Base-by-base conservation (phyloP, 495 filamentous ascomycete genomes). In the Aspergillus steynii region DNA sequence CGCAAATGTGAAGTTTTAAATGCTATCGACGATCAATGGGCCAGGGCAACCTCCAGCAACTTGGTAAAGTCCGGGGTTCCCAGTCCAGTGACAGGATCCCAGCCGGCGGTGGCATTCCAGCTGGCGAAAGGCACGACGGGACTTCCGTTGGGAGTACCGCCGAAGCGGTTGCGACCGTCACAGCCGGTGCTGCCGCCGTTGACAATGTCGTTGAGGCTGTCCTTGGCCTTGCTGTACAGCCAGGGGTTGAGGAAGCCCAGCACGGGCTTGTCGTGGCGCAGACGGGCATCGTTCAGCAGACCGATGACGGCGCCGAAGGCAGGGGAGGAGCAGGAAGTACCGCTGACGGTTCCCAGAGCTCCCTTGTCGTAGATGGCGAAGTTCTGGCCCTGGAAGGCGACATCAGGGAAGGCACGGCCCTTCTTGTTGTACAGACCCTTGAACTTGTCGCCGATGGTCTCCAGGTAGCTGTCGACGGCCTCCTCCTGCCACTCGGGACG, bases 181-280 rank as follows among this genome's bases (percentile, higher is more conserved):
- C 90, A 92, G 1, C 90, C 90, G 0, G 74, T 79, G 42, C 83
- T 85, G 5, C 81, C 82, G 0, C 88, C 88, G 10, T 66, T 53
- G 3, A 77, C 78, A 52, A 93, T 85, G 63, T 93, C 90, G 14
- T 81, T 90, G 55, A 92, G 74, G 0, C 77, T 86, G 9, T 71
- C 59, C 48, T 73, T 71, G 10, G 77, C 85, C 6, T 63, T 71
- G 9, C 74, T 74, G 73, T 92, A 93, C 29, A 93, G 65, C 86
- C 86, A 90, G 0, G 89, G 89, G 68, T 93, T 93, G 34, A 92
- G 65, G 77, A 91, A 92, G 0, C 90, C 90, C 55, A 93, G 68
- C 0, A 82, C 72, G 0, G 83, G 74, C 65, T 84, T 71, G 26
- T 82, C 82, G 20, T 76, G 77, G 1, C 80, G 71, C 46, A 87